Evolutionary conservation across 495 filamentous ascomycete genomes (phyloP), one percentile per base, ranked within the genome.

Genomic region (Xylaria curta): DNA sequence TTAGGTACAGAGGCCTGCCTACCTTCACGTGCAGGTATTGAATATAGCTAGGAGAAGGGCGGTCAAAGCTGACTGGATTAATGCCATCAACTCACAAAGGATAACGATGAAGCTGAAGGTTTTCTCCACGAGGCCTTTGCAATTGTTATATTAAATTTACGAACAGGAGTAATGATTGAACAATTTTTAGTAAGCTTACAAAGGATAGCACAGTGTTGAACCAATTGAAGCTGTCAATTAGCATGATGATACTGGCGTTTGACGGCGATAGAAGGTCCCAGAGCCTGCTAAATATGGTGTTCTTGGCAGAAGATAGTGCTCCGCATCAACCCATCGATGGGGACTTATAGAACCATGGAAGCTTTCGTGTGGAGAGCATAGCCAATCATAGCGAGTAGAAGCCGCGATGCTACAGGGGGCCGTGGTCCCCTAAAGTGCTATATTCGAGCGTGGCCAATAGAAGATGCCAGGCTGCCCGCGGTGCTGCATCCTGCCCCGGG

Each of bases 261-360:
- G 44, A 28, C 13, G 17, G 36, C 13, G 49, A 42, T 12, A 56
- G n/a, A 40, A 17, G 64, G 64, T 46, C 63, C 47, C 63, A 24
- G 60, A 40, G 63, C 17, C 36, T 70, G 59, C 68, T 70, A 64
- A 42, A 70, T 64, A 70, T 56, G 68, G 46, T 54, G 47, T 36
- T 64, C 68, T 70, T 64, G 68, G 68, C 68, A 64, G n/a, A 46
- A n/a, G 46, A 51, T 53, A 46, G 68, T 28, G 68, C 56, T 61
- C 68, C 68, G 46, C 58, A 26, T 66, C 21, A 53, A 51, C 12
- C 46, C 46, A 38, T 19, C n/a, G 44, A 44, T 47, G 26, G 56
- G 36, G 33, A n/a, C n/a, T 6, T 2, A 59, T n/a, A 13, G 26
- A 49, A 47, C 17, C 40, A 62, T 61, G 33, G 68, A 70, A 63